These are phyloP conservation scores for Penicillium sp. DNA, from an alignment of 2,329 filamentous ascomycete genomes.

Conservation along the genomic window DNA sequence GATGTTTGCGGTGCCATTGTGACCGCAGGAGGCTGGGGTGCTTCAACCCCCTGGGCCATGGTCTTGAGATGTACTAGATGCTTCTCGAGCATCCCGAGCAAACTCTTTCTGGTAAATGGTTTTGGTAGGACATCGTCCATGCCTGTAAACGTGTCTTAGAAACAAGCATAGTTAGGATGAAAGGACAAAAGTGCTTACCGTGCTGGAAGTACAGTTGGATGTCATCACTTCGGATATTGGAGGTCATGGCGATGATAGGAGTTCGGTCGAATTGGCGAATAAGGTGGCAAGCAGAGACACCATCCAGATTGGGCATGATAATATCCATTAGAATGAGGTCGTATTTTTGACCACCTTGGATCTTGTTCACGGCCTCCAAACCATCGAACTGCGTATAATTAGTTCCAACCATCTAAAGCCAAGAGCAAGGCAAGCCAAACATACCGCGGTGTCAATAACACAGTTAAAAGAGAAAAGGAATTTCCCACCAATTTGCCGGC, in stretches of 20 bases:
- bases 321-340: conserved; percentile 86
- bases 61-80: conserved; percentile 85
- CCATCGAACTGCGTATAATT: conserved; percentile 70
- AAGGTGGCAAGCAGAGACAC: conserved; percentile 90
- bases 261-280: conserved; percentile 84
- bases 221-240: conserved; percentile 94
- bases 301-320: conserved; percentile 95
- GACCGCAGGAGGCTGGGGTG: conserved; percentile 46
- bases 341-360: conserved; percentile 68
- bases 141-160: conserved; percentile 58
- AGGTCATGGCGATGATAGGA: conserved; percentile 98
- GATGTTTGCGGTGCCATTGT: conserved; percentile 56
- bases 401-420: conserved; percentile 13
- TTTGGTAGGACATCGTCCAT: conserved; percentile 99
- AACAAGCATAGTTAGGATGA: not conserved
- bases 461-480: conserved; percentile 69
- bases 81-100: conserved; percentile 84
- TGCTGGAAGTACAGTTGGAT: conserved; percentile 97
- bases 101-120: conserved; percentile 88
- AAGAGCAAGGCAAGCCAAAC: conserved; percentile 32
- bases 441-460: conserved; percentile 65
- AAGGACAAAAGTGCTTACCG: conserved; percentile 61
- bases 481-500: conserved; percentile 68
- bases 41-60: conserved; percentile 61
- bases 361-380: conserved; percentile 86